These are phyloP conservation scores for Metschnikowia cerradonensis DNA, from an alignment of 805 yeast genomes.

Conservation along the genomic window DNA sequence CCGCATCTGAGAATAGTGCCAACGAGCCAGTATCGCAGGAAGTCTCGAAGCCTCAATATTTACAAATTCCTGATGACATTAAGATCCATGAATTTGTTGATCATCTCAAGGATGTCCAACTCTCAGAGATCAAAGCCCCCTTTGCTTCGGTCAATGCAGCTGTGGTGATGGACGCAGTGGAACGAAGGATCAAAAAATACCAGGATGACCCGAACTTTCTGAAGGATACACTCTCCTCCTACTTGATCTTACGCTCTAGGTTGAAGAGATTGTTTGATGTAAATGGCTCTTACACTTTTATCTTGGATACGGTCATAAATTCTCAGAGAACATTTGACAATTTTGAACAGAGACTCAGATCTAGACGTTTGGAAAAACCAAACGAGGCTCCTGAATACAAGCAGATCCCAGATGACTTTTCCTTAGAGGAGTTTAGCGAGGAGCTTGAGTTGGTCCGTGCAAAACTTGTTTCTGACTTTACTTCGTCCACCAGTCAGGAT, in stretches of 20 bases:
- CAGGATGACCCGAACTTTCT: conserved; percentile 1
- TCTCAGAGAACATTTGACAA: conserved; percentile 33
- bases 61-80: conserved; percentile 15
- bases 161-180: conserved; percentile 7
- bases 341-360: conserved; percentile 14
- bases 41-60: conserved; percentile 6
- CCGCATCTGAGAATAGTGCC: neutral
- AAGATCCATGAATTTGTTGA: conserved; percentile 9
- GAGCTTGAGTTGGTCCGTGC: conserved; percentile 27
- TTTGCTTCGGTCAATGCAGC: conserved; percentile 5
- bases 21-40: conserved; percentile 12
- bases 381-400: conserved; percentile 15
- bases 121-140: conserved; percentile 4
- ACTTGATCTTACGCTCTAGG: conserved; percentile 6
- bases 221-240: conserved; percentile 4
- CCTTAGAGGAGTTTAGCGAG: conserved; percentile 28
- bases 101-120: conserved; percentile 8
- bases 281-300: conserved; percentile 58
- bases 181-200: conserved; percentile 1
- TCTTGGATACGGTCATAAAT: conserved; percentile 53
- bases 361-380: neutral
- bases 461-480: conserved; percentile 20
- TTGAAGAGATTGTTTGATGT: conserved; percentile 9
- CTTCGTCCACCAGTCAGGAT: conserved; percentile 5
- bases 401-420: conserved; percentile 32